Evolutionary conservation across 495 filamentous ascomycete genomes (phyloP), one percentile per base, ranked within the genome.

Genomic region (Hypoxylon subgilvum): DNA sequence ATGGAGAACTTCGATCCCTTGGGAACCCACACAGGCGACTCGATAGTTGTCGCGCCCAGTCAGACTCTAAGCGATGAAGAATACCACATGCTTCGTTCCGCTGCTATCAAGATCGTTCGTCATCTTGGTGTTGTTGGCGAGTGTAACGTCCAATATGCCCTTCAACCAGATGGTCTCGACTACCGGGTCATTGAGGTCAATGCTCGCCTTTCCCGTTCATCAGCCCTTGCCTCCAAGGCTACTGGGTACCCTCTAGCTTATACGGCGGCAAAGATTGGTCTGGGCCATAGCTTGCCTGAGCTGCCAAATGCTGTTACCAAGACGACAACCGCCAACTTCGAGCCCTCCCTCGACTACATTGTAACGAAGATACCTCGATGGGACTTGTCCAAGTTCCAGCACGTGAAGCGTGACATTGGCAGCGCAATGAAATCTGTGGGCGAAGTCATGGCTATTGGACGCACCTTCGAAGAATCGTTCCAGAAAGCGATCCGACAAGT

Each of bases 1-100:
- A 97, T 97, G 93, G 93, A 97, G 79, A 97, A 97, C 77, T 97
- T 97, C 69, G 93, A 97, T 69, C 93, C 93, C 30, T 81, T 97
- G 27, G 93, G 93, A 69, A 93, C 96, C 47, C 93, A 97, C 70
- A 97, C 93, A 31, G 93, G 93, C 71, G 93, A 97, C 77, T 96
- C 91, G 57, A 96, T 97, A 63, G 93, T 97, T 48, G 92, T 97
- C 63, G 92, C 93, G 43, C 93, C 93, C 34, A 93, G 88, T 68
- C 93, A 97, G 77, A 97, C 93, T 32, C 77, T 97, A 54, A 95
- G 89, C 57, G 94, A 97, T 65, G 92, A 96, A 72, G 93, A 97
- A 75, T 97, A 96, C 73, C 92, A 97, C 77, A 97, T 97, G 93
- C 89, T 97, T 58, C 89, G 93, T 51, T 92, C 92, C 41, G 92